phyloP scores from a whole-genome alignment of 2,329 filamentous ascomycete genomes.

The Myriosclerotinia scirpicola region DNA sequence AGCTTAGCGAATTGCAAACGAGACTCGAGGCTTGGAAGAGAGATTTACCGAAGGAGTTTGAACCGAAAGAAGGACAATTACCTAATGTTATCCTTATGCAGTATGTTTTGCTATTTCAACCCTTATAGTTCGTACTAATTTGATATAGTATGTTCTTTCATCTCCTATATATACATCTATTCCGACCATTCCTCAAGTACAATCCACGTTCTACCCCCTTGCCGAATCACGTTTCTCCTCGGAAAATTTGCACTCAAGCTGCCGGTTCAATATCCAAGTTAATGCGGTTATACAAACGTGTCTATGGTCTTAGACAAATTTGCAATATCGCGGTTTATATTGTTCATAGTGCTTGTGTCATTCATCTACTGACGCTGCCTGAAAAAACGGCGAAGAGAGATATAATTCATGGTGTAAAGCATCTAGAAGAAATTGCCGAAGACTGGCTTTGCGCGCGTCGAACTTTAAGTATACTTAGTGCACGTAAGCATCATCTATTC shows the following conservation, averaged over 20 bases:
- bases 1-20: slow-evolving; percentile 86
- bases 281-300: slow-evolving; percentile 90
- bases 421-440: slow-evolving; percentile 93
- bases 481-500: no score
- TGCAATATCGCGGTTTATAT: slow-evolving; percentile 98
- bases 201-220: slow-evolving; percentile 77
- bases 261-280: slow-evolving; percentile 88
- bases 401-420: slow-evolving; percentile 85
- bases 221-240: slow-evolving; percentile 82
- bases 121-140: slow-evolving; percentile 33
- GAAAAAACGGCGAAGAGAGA: slow-evolving; percentile 89
- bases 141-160: slow-evolving; percentile 89
- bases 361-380: slow-evolving; percentile 88
- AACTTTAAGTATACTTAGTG: slow-evolving; percentile 79
- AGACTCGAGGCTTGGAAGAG: slow-evolving; percentile 87
- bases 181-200: slow-evolving; percentile 93
- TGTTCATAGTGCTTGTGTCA: slow-evolving; percentile 88
- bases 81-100: slow-evolving; percentile 79
- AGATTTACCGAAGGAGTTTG: slow-evolving; percentile 79
- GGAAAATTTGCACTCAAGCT: slow-evolving; percentile 87
- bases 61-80: slow-evolving; percentile 84
- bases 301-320: slow-evolving; percentile 87
- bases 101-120: slow-evolving; percentile 58
- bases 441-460: slow-evolving; percentile 89
- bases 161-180: slow-evolving; percentile 90